phyloP scores from a whole-genome alignment of 148 eudicot genomes.

The Fagopyrum esculentum region DNA sequence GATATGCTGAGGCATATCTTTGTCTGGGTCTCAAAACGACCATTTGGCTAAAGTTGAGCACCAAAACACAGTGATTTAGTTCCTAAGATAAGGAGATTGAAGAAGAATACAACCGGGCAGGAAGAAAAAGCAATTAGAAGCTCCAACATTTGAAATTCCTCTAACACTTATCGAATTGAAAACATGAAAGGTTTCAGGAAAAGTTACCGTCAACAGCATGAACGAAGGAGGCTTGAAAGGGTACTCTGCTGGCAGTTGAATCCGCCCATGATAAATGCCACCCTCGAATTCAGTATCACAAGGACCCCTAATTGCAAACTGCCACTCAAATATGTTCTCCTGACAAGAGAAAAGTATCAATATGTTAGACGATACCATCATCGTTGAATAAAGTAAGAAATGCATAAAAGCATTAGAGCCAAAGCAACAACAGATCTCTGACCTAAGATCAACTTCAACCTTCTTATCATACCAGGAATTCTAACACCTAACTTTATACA shows the following conservation, averaged over 20 bases:
- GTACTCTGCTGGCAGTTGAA: constrained; percentile 89
- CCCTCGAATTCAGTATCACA: constrained; percentile 90
- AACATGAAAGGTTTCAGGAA: neutral
- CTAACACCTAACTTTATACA: neutral
- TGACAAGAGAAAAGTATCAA: constrained; percentile 18
- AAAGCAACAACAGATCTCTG: neutral
- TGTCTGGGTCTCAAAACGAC: constrained; percentile 97
- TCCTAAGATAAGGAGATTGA: neutral
- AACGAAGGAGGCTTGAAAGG: constrained; percentile 98
- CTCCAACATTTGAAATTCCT: neutral
- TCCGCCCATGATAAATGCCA: constrained; percentile 94
- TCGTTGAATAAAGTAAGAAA: neutral
- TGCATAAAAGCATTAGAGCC: neutral
- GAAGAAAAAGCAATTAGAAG: neutral
- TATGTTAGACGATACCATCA: neutral
- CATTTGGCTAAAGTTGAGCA: constrained; percentile 61
- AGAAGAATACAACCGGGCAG: neutral
- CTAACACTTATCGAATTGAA: neutral
- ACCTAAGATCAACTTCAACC: neutral
- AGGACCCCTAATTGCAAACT: constrained; percentile 94
- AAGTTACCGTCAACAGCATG: constrained; percentile 78
- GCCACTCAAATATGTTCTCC: constrained; percentile 99
- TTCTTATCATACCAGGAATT: neutral
- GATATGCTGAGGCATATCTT: constrained; percentile 97
- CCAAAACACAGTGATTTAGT: neutral